Evolutionary conservation across 176 grass and related monocot species (phyloP), one percentile per base, ranked within the genome.

Genomic region (Lolium multiflorum): DNA sequence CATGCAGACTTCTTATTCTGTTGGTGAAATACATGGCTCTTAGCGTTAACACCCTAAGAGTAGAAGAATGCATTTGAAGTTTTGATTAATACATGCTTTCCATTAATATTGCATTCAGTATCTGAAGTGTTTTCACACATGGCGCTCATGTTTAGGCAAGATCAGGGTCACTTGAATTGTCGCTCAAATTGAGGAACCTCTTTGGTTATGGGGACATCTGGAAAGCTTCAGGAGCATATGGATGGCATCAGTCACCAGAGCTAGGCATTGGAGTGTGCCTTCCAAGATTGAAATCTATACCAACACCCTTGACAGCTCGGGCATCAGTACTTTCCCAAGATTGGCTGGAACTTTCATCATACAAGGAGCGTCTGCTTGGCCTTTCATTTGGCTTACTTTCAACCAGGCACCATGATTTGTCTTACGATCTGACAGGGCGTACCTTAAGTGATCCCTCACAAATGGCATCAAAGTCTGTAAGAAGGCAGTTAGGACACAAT

Each of bases 161-260:
- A 81, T 85, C 87, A 14, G 86, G 83, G 90, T 79, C 91, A 79
- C 21, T 94, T 12, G 90, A 93, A 83, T 90, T 85, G 39, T 90
- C 83, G 50, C 64, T 97, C 31, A 97, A 82, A 57, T 68, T 85
- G 14, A 97, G 82, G 82, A 97, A 97, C 35, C 51, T 89, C 16
- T 88, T 92, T 83, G 92, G 94, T 67, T 90, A 92, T 55, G 94
- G 88, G 39, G 92, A 97, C 59, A 94, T 97, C 47, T 97, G 87
- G 89, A 77, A 94, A 75, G 90, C 84, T 87, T 97, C 92, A 15
- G 89, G 83, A 37, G 81, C 83, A 74, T 97, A 94, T 82, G 89
- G 85, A 4, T 92, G 85, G 88, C 79, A 90, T 61, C 91, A 90
- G 54, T 50, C 57, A 84, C 78, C 94, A 77, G 81, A 89, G 77